Conservation (phyloP, 768 basidiomycete genomes). For the Boletus sp. region DNA sequence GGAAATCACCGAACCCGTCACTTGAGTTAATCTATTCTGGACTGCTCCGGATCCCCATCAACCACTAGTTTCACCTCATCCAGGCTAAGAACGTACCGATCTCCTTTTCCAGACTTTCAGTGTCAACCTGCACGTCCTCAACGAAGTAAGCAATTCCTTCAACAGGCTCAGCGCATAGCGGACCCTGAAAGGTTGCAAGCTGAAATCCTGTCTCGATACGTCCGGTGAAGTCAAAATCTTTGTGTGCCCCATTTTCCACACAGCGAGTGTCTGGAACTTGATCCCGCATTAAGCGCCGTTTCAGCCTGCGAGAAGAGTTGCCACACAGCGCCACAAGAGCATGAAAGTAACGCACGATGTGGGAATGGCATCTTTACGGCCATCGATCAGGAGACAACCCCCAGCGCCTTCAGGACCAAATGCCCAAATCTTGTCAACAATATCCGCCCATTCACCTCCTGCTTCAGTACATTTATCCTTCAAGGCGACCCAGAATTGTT, state of each 20-base stretch:
- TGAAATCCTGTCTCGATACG: conserved; percentile 94
- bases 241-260: conserved; percentile 36
- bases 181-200: conserved; percentile 91
- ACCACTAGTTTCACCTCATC: conserved; percentile 4
- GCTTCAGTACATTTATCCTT: conserved; percentile 59
- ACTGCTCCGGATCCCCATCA: conserved; percentile 42
- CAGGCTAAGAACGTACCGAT: conserved; percentile 47
- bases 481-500: conserved; percentile 80
- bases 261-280: conserved; percentile 33
- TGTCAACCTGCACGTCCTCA: conserved; percentile 68
- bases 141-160: conserved; percentile 92
- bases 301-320: conserved; percentile 42
- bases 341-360: conserved; percentile 52
- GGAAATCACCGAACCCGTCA: conserved; percentile 89
- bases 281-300: conserved; percentile 43
- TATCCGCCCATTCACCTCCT: conserved; percentile 76
- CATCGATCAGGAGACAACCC: conserved; percentile 83
- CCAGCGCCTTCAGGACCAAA: conserved; percentile 90
- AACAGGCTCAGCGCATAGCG: conserved; percentile 92
- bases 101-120: conserved; percentile 58
- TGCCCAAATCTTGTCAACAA: conserved; percentile 77
- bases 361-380: conserved; percentile 43
- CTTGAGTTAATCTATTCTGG: conserved; percentile 77
- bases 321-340: conserved; percentile 4
- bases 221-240: conserved; percentile 64